Percentiles rank a stretch among this genome's conserved stretches.
These are phyloP conservation scores for Ajuga reptans DNA, from an alignment of 305 asterid genomes.

Conservation along the genomic window DNA sequence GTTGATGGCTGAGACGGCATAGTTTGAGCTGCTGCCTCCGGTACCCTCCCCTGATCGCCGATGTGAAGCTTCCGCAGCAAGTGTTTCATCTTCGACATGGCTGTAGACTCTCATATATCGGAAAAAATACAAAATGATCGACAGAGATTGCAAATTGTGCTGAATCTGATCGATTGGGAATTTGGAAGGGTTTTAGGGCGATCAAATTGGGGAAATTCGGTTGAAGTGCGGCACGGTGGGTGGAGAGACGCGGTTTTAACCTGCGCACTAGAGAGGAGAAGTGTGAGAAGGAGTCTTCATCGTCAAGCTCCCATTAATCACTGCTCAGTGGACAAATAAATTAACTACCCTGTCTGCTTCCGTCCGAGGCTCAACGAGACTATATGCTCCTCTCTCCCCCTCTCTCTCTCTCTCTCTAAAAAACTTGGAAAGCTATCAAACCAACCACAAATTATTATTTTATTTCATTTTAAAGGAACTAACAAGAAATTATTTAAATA, in stretches of 20 bases:
- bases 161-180: conserved; percentile 2
- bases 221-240: conserved; percentile 20
- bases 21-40: conserved; percentile 37
- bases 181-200: conserved; percentile 19
- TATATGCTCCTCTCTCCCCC: not conserved
- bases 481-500: no score
- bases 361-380: conserved; percentile 14
- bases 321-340: conserved; percentile 20
- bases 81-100: conserved; percentile 79
- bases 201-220: conserved; percentile 5
- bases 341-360: conserved; percentile 21
- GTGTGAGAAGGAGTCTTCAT: conserved; percentile 30
- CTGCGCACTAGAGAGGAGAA: conserved; percentile 13
- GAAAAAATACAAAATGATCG: not conserved
- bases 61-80: conserved; percentile 76
- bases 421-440: no score
- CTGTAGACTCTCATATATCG: conserved; percentile 36
- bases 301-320: conserved; percentile 24
- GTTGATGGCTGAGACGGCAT: conserved; percentile 27
- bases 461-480: no score
- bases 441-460: no score
- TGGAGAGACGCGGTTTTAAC: conserved; percentile 18
- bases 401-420: no score
- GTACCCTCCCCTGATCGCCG: conserved; percentile 42
- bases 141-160: not conserved